Evolutionary conservation across 1,284 basidiomycete genomes (phyloP), one percentile per base, ranked within the genome.

Genomic region (Mycosarcoma maydis): DNA sequence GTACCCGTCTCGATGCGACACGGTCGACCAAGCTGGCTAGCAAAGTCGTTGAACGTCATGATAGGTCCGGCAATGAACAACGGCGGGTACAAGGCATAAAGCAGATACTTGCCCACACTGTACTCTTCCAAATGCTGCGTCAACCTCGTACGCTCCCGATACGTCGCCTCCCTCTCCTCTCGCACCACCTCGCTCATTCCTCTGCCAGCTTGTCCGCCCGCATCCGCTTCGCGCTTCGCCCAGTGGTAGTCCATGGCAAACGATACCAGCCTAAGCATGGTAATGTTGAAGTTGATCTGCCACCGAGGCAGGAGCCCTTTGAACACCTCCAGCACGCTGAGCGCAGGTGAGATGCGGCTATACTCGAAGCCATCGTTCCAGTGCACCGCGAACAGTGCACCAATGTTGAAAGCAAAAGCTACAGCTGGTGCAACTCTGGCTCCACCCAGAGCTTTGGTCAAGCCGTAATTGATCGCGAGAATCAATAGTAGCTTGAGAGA

Each of bases 51-150:
- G 85, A 94, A 98, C 3, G 93, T 91, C 83, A 98, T 89, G 73
- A 98, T 95, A 0, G 96, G 95, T 0, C 96, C 95, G 1, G 92
- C 95, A 50, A 98, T 91, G 82, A 97, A 98, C 11, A 98, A 84
- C 0, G 95, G 94, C 0, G 94, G 89, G 77, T 98, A 98, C 7
- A 95, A 83, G 20, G 86, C 85, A 77, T 98, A 98, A 17, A 88
- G 85, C 20, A 92, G 55, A 77, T 88, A 92, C 72, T 88, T 87
- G 19, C 73, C 34, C 56, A 88, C 86, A 5, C 73, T 75, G 79
- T 90, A 92, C 29, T 84, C 81, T 5, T 85, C 83, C 16, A 84
- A 73, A 29, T 60, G 47, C 34, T 58, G 66, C 19, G 77, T 58
- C 13, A 34, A 37, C 24, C 54, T 29, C 9, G 58, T 54, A 1